These are phyloP conservation scores for Colletotrichum sp. DNA, from an alignment of 2,329 filamentous ascomycete species.

Conservation along the genomic window DNA sequence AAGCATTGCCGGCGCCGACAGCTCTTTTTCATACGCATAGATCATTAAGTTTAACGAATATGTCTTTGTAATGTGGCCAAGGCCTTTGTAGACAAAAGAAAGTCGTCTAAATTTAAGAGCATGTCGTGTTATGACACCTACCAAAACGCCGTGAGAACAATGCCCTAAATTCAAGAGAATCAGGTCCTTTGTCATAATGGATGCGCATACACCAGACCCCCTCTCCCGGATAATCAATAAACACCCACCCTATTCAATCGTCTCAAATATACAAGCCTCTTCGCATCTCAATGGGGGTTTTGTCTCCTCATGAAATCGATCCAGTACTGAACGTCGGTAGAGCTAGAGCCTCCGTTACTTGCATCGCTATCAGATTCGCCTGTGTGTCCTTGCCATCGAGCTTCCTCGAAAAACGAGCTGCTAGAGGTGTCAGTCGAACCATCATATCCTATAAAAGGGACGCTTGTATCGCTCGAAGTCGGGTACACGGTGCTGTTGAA, in stretches of 20 bases:
- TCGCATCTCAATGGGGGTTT: neutral
- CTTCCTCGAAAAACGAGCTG: neutral
- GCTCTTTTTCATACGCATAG: neutral
- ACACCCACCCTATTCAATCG: neutral
- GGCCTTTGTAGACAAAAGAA: neutral
- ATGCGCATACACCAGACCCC: neutral
- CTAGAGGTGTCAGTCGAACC: neutral
- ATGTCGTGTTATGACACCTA: neutral
- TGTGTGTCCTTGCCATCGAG: neutral
- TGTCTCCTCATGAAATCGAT: neutral
- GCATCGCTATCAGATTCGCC: neutral
- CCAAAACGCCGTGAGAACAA: neutral
- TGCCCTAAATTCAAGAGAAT: neutral
- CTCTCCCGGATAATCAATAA: neutral
- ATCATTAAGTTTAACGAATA: neutral
- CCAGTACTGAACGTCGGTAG: neutral
- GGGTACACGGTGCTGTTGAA: neutral
- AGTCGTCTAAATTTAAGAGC: neutral
- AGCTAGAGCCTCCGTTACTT: neutral
- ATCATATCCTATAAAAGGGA: neutral
- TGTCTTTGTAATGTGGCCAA: neutral
- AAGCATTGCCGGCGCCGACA: neutral
- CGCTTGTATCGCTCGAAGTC: neutral
- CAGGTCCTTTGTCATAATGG: neutral
- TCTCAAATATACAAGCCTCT: neutral